Evolutionary conservation across 129 eudicot genomes (phyloP).

Genomic region (sunflower (Helianthus annuus)): HanXRQr2.0-SUNRISE NC_035442.2:179680677-179681176

Average conservation of each 20-base stretch:
- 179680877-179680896: constrained; percentile 64
- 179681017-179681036: constrained; percentile 92
- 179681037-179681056: constrained; percentile 74
- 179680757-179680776: constrained; percentile 78
- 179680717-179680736: constrained; percentile 86
- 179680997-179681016: constrained; percentile 79
- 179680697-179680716: constrained; percentile 83
- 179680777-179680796: constrained; percentile 84
- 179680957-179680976: constrained; percentile 65
- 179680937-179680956: constrained; percentile 92
- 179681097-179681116: background rate
- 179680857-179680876: background rate
- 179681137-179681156: background rate
- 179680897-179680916: constrained; percentile 81
- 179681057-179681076: constrained; percentile 89
- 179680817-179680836: background rate
- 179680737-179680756: constrained; percentile 89
- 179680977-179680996: constrained; percentile 89
- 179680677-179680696: constrained; percentile 91
- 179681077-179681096: constrained; percentile 6
- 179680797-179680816: constrained; percentile 43
- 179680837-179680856: background rate
- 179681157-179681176: background rate
- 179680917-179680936: constrained; percentile 94
- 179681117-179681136: background rate